Base-by-base conservation (phyloP, 2,329 filamentous ascomycete species). In the Hymenoscyphus repandus region DNA sequence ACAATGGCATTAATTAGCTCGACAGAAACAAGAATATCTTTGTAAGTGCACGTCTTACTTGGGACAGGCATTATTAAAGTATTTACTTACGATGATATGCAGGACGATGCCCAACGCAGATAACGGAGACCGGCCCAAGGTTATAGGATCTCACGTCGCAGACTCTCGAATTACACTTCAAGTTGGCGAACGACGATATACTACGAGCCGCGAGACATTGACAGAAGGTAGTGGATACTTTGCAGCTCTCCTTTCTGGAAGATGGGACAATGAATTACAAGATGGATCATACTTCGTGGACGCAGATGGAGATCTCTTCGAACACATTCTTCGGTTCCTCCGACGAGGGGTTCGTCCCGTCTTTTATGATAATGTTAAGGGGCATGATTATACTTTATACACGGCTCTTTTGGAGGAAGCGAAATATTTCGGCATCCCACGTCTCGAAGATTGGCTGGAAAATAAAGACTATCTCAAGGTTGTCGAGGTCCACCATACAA, bases 281-380 rank as follows among this genome's bases (percentile, higher is more conserved):
- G 64, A 71, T 18, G 67, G 65, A 0, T 62, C 63, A 0, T 67
- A 67, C 55, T 73, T 72, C 56, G 47, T 74, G 17, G 70, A 73
- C 49, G 58, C 67, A 0, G 67, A 73, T 39, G 58, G 65, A 0
- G 52, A 59, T 0, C 27, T 69, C 2, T 73, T 73, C 51, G 49
- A 61, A 11, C 60, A 72, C 45, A 57, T 71, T 49, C 59, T 71
- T 2, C 54, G 57, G 0, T 71, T 65, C 50, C 60, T 70, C 11
- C 66, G 69, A 1, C 62, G 56, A 4, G 60, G 62, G 2, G 58
- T 62, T 3, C 58, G 62, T 32, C 68, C 70, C 0, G 18, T 73
- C 0, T 71, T 70, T 58, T 71, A 63, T 50, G 54, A 64, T 37
- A 49, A 53, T 1, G 32, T 7, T 5, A 58, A 55, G 6, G 62